Evolutionary conservation across 192 early-diverging fungal species (phyloP).

Genomic region (Coemansia sp.): DNA sequence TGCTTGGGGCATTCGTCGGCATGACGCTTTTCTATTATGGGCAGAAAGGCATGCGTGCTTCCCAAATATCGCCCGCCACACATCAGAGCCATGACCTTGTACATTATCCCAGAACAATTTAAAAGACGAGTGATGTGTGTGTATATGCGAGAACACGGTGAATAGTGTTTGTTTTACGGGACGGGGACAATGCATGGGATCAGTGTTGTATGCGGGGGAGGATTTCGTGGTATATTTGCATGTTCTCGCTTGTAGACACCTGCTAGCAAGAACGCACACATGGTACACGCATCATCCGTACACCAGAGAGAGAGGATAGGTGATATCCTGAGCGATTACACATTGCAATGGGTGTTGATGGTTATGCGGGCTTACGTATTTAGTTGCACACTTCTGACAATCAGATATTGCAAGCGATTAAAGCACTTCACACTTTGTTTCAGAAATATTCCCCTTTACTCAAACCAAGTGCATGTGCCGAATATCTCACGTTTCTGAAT

Average conservation of each 20-base stretch:
- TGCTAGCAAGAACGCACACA: too few relatives aligned
- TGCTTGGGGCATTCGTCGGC: background rate
- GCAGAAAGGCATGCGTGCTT: background rate
- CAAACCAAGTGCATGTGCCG: background rate
- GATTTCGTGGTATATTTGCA: background rate
- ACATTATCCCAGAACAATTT: background rate
- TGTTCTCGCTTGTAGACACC: background rate
- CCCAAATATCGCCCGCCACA: background rate
- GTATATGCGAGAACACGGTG: background rate
- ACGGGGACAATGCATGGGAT: background rate
- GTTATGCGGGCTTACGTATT: slow-evolving; percentile 2
- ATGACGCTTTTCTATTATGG: background rate
- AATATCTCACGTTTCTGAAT: background rate
- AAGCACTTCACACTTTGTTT: background rate
- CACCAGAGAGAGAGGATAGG: too few relatives aligned
- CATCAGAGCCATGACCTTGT: background rate
- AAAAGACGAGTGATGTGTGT: background rate
- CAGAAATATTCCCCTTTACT: slow-evolving; percentile 1
- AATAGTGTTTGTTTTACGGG: background rate
- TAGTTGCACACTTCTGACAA: slow-evolving; percentile 4
- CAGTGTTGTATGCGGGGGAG: background rate
- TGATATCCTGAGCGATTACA: too few relatives aligned
- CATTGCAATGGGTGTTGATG: background rate
- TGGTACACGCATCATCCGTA: too few relatives aligned
- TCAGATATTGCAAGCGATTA: background rate